A percentile compares a stretch with the other conserved stretches of the same genome.
Evolutionary conservation across 345 rosid species (phyloP).

Genomic region (Cochlearia excelsa): DNA sequence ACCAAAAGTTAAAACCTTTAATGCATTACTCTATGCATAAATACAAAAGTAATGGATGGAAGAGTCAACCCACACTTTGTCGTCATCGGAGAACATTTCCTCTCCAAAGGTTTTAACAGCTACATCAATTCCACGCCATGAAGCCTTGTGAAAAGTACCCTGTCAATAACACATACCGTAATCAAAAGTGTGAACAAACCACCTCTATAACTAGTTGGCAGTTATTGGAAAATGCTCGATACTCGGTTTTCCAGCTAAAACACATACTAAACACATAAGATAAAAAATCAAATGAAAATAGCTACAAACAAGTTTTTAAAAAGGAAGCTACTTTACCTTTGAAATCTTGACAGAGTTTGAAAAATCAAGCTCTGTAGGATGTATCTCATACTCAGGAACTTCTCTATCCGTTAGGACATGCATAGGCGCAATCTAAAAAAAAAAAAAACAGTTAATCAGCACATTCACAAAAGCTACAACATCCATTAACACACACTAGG

Average conservation of each 20-base stretch:
- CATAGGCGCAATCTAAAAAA: slow-evolving; percentile 73
- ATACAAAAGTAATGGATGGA: slow-evolving; percentile 1
- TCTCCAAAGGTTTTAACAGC: slow-evolving; percentile 81
- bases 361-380: slow-evolving; percentile 72
- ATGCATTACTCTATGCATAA: background rate
- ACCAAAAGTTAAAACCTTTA: slow-evolving; percentile 19
- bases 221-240: background rate
- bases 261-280: background rate
- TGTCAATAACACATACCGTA: slow-evolving; percentile 18
- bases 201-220: background rate
- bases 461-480: background rate
- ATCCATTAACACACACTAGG: background rate
- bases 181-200: slow-evolving; percentile 11
- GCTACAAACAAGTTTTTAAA: slow-evolving; percentile 4
- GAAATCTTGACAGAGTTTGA: slow-evolving; percentile 65
- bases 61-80: slow-evolving; percentile 65
- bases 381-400: slow-evolving; percentile 82
- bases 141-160: slow-evolving; percentile 81
- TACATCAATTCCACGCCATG: slow-evolving; percentile 81
- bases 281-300: slow-evolving; percentile 5
- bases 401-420: slow-evolving; percentile 62
- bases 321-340: slow-evolving; percentile 43
- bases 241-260: background rate
- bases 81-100: slow-evolving; percentile 63
- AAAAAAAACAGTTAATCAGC: slow-evolving; percentile 12